Conservation (phyloP, 495 filamentous ascomycete species). For the Xylaria bambusicola region DNA sequence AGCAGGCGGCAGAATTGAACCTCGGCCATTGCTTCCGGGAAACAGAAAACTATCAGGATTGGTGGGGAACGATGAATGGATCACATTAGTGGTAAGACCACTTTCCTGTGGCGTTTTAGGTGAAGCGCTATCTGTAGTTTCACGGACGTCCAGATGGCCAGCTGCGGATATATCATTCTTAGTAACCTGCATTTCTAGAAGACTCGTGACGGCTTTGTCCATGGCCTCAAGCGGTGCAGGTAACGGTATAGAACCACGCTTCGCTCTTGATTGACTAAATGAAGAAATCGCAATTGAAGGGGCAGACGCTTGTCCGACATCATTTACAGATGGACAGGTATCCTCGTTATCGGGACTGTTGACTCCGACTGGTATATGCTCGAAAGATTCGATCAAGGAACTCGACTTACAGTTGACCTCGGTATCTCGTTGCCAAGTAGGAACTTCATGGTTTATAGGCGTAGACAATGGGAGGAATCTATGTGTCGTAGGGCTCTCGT, state of each 20-base stretch:
- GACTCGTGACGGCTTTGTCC: constrained; percentile 18
- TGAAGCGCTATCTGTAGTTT: constrained; percentile 54
- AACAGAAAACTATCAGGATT: constrained; percentile 40
- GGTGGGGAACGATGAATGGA: constrained; percentile 73
- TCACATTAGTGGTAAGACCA: constrained; percentile 77
- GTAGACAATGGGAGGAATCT: constrained; percentile 31
- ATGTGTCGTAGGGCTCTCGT: constrained; percentile 32
- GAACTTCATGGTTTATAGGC: constrained; percentile 27
- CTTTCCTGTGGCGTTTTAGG: constrained; percentile 80
- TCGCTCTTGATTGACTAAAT: constrained; percentile 41
- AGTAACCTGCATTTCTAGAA: constrained; percentile 40
- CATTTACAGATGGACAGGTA: constrained; percentile 21
- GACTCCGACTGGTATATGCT: constrained; percentile 9
- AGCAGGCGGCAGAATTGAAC: constrained; percentile 61
- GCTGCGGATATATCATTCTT: constrained; percentile 50
- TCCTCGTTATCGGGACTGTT: constrained; percentile 1
- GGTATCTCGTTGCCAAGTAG: constrained; percentile 22
- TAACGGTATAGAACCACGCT: constrained; percentile 31
- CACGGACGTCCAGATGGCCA: constrained; percentile 51
- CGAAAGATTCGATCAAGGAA: constrained; percentile 25
- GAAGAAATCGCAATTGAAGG: constrained; percentile 20
- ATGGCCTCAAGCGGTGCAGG: constrained; percentile 39
- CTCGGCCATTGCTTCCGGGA: constrained; percentile 29
- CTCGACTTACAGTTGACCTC: constrained; percentile 47
- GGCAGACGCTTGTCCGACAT: constrained; percentile 22